These are phyloP conservation scores for Microsporum canis DNA, from an alignment of 2,329 filamentous ascomycete genomes.

Conservation along the genomic window DNA sequence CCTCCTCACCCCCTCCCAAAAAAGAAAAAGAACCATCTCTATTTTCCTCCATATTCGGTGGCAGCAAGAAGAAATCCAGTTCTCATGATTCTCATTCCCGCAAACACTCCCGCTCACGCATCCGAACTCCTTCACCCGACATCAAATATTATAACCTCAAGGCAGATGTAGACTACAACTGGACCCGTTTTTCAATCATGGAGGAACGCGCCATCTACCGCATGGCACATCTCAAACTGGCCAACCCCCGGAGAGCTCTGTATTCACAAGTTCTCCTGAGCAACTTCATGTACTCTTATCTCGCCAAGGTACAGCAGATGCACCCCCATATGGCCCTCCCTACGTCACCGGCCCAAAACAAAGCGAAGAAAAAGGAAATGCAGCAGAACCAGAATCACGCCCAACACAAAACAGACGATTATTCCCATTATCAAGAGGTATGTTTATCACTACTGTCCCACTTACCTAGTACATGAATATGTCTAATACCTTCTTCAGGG, in stretches of 20 bases:
- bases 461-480: not conserved
- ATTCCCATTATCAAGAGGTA: conserved; percentile 35
- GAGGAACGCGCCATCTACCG: conserved; percentile 96
- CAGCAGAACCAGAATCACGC: conserved; percentile 18
- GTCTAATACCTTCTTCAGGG: conserved; percentile 11
- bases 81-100: conserved; percentile 54
- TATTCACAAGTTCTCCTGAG: conserved; percentile 92
- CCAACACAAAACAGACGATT: conserved; percentile 33
- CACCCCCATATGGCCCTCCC: conserved; percentile 90
- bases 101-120: conserved; percentile 47
- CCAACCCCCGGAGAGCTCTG: conserved; percentile 84
- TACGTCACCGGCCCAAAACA: conserved; percentile 61
- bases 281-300: conserved; percentile 99
- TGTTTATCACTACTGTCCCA: not conserved
- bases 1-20: conserved; percentile 54
- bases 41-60: conserved; percentile 89
- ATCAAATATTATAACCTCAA: conserved; percentile 60
- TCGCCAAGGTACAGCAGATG: conserved; percentile 98
- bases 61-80: conserved; percentile 75
- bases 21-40: conserved; percentile 80
- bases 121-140: conserved; percentile 69
- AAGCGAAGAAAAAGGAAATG: conserved; percentile 26
- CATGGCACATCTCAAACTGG: conserved; percentile 97
- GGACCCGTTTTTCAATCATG: conserved; percentile 87
- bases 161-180: conserved; percentile 89